A percentile compares a stretch with the other conserved stretches of the same genome.
Conservation (phyloP, 1,284 basidiomycete genomes). For the Malassezia furfur region DNA sequence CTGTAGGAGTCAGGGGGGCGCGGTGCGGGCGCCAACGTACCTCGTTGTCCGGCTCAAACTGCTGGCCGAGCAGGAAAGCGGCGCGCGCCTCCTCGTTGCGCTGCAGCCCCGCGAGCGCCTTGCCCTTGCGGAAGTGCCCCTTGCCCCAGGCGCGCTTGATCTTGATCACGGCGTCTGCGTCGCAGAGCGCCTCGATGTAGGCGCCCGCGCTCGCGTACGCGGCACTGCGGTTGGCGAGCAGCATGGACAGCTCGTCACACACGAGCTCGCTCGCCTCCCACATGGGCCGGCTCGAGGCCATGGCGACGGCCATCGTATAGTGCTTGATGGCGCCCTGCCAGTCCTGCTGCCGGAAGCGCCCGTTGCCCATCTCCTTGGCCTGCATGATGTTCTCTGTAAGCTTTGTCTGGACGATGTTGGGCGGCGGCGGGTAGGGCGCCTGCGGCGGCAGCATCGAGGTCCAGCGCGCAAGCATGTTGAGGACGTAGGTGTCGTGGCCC, state of each 20-base stretch:
- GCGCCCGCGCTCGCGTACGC: constrained; percentile 70
- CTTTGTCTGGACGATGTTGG: constrained; percentile 42
- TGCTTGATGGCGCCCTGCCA: constrained; percentile 66
- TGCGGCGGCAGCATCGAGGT: constrained; percentile 33
- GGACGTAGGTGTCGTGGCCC: constrained; percentile 33
- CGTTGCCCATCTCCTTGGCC: constrained; percentile 44
- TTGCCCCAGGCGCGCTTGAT: constrained; percentile 84
- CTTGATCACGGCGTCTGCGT: constrained; percentile 79
- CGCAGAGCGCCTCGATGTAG: constrained; percentile 70
- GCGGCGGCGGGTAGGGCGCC: constrained; percentile 43
- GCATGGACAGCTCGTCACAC: constrained; percentile 77
- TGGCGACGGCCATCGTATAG: constrained; percentile 72
- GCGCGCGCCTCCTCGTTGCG: constrained; percentile 68
- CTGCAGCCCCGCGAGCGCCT: constrained; percentile 70
- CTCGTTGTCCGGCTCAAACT: constrained; percentile 74
- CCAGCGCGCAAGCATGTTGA: constrained; percentile 45
- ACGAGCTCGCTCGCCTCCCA: constrained; percentile 77
- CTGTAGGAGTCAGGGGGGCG: neutral
- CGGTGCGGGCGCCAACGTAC: too few relatives aligned
- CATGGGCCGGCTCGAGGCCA: constrained; percentile 72
- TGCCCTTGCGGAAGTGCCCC: constrained; percentile 85
- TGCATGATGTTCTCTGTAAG: constrained; percentile 37
- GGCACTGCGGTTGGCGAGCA: constrained; percentile 82
- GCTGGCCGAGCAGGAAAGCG: constrained; percentile 69
- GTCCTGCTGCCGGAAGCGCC: constrained; percentile 49